Base-by-base conservation (phyloP, 306 rosid genomes). In the Macrotyloma uniflorum region DNA sequence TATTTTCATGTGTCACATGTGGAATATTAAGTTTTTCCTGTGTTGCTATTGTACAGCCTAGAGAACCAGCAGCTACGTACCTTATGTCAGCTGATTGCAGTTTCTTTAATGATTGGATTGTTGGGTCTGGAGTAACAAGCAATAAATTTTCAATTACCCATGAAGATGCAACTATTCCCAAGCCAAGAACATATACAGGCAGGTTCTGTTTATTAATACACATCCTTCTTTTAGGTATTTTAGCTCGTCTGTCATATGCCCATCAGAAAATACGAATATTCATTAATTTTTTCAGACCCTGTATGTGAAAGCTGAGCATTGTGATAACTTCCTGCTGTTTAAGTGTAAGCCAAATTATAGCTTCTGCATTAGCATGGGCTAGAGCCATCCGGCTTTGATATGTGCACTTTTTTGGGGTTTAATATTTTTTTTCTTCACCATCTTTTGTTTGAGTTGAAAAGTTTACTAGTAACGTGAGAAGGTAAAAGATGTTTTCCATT, bases 1-100 rank as follows among this genome's bases (percentile, higher is more conserved):
- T 96, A 32, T 93, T 96, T 87, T 93, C 99, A 30, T 96, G 99
- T 50, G 99, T 93, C 82, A 91, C 98, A 4, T 96, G 99, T 83
- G 99, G 99, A 58, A 88, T 93, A 83, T 85, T 96, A 83, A 85
- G 96, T 89, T 96, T 96, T 87, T 88, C 97, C 43, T 96, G 99
- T 80, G 93, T 91, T 42, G 99, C 99, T 59, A 82, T 96, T 82
- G 78, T 96, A 76, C 97, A 88, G 80, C 99, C 99, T 22, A 91
- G 83, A 81, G 97, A 96, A 79, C 83, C 89, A 64, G 93, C 99
- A 3, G 89, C 99, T 80, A 87, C 94, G 80, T 86, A 93, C 83
- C 94, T 93, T 65, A 93, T 90, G 97, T 86, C 99, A n/a, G 96
- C 98, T 78, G 96, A 91, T 69, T 84, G 94, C 79, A 93, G 98